Evolutionary conservation across 192 early-diverging fungal genomes (phyloP).

Genomic region (Entomortierella chlamydospora): DNA sequence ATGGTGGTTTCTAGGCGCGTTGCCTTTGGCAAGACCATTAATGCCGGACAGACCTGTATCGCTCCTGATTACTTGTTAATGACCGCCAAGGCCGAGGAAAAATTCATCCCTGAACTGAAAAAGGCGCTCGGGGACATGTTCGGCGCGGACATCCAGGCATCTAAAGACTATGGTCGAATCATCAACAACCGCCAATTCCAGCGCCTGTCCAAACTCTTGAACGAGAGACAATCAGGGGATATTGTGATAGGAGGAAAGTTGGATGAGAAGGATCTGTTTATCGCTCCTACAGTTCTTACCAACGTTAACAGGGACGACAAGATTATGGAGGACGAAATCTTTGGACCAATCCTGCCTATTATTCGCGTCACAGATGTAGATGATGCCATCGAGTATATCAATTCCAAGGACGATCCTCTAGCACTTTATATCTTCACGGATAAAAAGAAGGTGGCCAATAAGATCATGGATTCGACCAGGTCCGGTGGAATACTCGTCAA

Average conservation of each 20-base stretch:
- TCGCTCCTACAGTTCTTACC: constrained; percentile 85
- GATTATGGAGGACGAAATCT: constrained; percentile 90
- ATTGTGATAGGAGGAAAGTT: constrained; percentile 71
- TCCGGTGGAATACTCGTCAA: constrained; percentile 86
- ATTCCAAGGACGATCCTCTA: constrained; percentile 81
- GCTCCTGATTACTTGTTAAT: constrained; percentile 88
- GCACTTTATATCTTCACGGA: constrained; percentile 82
- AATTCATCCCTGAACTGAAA: constrained; percentile 68
- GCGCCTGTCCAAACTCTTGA: constrained; percentile 72
- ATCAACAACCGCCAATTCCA: constrained; percentile 76
- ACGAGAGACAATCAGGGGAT: constrained; percentile 58
- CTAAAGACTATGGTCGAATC: constrained; percentile 75
- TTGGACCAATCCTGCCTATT: constrained; percentile 95
- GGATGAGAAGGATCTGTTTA: constrained; percentile 75
- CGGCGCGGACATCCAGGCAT: constrained; percentile 58
- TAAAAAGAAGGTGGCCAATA: constrained; percentile 62
- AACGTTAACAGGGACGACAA: constrained; percentile 72
- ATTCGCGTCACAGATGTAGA: constrained; percentile 74
- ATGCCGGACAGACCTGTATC: constrained; percentile 90
- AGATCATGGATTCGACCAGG: constrained; percentile 73
- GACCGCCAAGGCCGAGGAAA: constrained; percentile 64
- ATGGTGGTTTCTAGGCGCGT: constrained; percentile 74
- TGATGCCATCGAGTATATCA: constrained; percentile 75
- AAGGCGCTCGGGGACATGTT: constrained; percentile 57
- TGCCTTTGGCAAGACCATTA: constrained; percentile 83